A percentile compares a stretch with the other conserved stretches of the same genome.
Evolutionary conservation across 371 early-diverging fungal species (phyloP).

Genomic region (Amoeboaphelidium protococcarum): DNA sequence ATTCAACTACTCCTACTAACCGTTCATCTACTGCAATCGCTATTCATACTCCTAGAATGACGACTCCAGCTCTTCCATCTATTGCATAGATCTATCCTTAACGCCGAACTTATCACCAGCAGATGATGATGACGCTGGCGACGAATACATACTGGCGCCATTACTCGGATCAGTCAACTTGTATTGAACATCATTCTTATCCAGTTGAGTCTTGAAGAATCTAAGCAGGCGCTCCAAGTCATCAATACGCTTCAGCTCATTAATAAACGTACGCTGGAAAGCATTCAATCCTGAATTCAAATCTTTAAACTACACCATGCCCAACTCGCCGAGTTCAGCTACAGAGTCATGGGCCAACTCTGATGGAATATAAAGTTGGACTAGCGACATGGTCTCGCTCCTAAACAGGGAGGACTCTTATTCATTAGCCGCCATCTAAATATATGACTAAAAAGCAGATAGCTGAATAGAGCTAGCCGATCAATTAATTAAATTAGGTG

Average conservation of each 20-base stretch:
- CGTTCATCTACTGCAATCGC: constrained; percentile 59
- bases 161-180: too few relatives aligned
- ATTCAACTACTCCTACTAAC: constrained; percentile 53
- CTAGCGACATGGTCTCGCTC: constrained; percentile 1
- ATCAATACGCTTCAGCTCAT: constrained; percentile 64
- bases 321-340: constrained; percentile 79
- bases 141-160: too few relatives aligned
- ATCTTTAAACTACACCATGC: constrained; percentile 80
- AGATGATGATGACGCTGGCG: too few relatives aligned
- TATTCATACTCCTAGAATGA: constrained; percentile 46
- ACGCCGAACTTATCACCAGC: too few relatives aligned
- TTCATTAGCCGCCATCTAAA: too few relatives aligned
- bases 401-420: not conserved
- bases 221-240: constrained; percentile 82
- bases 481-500: too few relatives aligned
- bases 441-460: too few relatives aligned
- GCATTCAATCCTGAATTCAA: constrained; percentile 82
- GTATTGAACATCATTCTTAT: too few relatives aligned
- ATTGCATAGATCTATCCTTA: constrained; percentile 45
- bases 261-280: constrained; percentile 86
- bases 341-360: constrained; percentile 82
- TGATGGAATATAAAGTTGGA: constrained; percentile 28
- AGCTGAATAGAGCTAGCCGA: too few relatives aligned
- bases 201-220: constrained; percentile 57
- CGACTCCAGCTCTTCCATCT: constrained; percentile 77